phyloP scores from a whole-genome alignment of 108 stramenopile species.

The Epithemia pelagica region DNA sequence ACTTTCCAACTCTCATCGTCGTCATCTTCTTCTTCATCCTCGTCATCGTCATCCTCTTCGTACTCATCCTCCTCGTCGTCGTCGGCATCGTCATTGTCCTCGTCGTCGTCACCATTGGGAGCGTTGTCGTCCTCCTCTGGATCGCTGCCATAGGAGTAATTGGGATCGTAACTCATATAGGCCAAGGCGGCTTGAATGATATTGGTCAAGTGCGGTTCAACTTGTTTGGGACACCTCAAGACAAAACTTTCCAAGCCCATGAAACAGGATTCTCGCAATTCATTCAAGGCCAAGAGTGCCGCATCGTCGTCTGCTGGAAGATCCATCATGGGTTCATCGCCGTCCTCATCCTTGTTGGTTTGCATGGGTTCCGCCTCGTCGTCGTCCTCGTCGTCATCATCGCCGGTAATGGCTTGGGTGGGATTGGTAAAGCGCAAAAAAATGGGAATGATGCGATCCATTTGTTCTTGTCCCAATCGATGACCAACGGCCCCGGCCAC shows the following conservation, averaged over 20 bases:
- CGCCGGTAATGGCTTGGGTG: slow-evolving; percentile 68
- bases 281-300: slow-evolving; percentile 63
- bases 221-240: slow-evolving; percentile 88
- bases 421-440: slow-evolving; percentile 88
- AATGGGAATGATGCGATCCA: slow-evolving; percentile 91
- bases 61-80: slow-evolving; percentile 71
- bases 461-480: slow-evolving; percentile 79
- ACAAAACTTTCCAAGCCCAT: slow-evolving; percentile 95
- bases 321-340: slow-evolving; percentile 12
- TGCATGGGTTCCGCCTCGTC: slow-evolving; percentile 33
- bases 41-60: slow-evolving; percentile 53
- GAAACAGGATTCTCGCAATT: slow-evolving; percentile 95
- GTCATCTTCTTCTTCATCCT: slow-evolving; percentile 80
- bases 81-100: slow-evolving; percentile 51
- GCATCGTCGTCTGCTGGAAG: slow-evolving; percentile 31
- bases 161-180: slow-evolving; percentile 95
- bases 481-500: slow-evolving; percentile 72
- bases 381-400: slow-evolving; percentile 64
- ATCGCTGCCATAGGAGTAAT: slow-evolving; percentile 91
- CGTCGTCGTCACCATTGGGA: slow-evolving; percentile 41
- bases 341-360: slow-evolving; percentile 32
- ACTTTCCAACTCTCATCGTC: slow-evolving; percentile 98
- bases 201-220: slow-evolving; percentile 77
- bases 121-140: slow-evolving; percentile 60
- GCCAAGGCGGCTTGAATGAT: slow-evolving; percentile 70